Base-by-base conservation (phyloP, 306 rosid species). In the Astragalus membranaceus region DNA sequence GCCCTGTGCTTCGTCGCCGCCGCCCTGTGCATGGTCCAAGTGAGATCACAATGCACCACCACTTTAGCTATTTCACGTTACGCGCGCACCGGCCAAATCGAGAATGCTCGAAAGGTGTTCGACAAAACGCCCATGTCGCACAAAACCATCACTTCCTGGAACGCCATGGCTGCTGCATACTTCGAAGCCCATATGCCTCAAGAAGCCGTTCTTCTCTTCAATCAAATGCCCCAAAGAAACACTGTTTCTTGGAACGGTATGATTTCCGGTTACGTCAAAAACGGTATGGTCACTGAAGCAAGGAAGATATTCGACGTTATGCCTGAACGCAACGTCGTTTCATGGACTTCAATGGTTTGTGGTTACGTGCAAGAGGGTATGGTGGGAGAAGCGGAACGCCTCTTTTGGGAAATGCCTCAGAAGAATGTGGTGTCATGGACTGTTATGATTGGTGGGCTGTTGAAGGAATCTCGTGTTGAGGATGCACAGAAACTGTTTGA, bases 331-430 rank as follows among this genome's bases (percentile, higher is more conserved):
- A 87, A 81, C 23, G 87, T 84, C 2, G 81, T 87, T 50, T 84
- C 91, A 0, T 87, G 91, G 91, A 87, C 88, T 14, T 78, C 83
- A 7, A 79, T 79, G 82, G 87, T 87, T 58, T 77, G 83, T 7
- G 91, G 88, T 33, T 84, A 84, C 37, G 69, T 77, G 35, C 83
- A 75, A 14, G 8, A 53, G 61, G 79, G 83, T 2, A 61, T 73
- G 75, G 17, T 79, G 10, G 64, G 52, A 0, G 84, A 82, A 36
- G 89, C 86, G 1, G 86, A 81, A 14, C 69, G 61, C 4, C 70
- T 85, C 7, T 85, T 85, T 39, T 76, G 86, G 89, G 49, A 32
- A 55, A 85, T 85, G 76, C 86, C 89, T 0, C 49, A 58, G 5
- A 86, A 72, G 80, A 84, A 86, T 16, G 86, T 79, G 32, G 86